Percentiles rank a stretch among this genome's conserved stretches.
Conservation (phyloP, 306 rosid genomes). For the Gastrolobium bilobum region DNA sequence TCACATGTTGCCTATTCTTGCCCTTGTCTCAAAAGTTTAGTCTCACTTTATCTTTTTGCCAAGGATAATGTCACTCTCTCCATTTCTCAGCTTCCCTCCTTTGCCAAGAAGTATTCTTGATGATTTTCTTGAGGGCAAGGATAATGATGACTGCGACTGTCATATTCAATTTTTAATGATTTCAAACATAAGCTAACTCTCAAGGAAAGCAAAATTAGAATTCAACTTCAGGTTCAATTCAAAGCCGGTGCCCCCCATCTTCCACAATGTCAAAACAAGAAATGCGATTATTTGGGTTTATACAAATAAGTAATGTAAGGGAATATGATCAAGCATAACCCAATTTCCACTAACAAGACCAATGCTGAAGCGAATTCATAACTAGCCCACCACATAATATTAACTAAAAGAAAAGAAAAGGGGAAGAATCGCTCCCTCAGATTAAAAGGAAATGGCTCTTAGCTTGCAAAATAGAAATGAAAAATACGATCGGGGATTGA, state of each 20-base stretch:
- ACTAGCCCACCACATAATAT: neutral
- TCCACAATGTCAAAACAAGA: neutral
- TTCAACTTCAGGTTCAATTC: slow-evolving; percentile 4
- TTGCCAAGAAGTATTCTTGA: neutral
- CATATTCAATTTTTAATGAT: neutral
- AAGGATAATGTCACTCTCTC: slow-evolving; percentile 12
- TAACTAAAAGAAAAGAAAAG: neutral
- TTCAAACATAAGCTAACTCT: neutral
- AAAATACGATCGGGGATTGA: slow-evolving; percentile 1
- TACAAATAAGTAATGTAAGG: too few species aligned
- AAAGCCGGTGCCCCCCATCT: slow-evolving; percentile 11
- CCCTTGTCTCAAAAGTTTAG: neutral
- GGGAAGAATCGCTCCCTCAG: neutral
- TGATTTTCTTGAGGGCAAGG: neutral
- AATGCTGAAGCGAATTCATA: neutral
- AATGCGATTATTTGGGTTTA: slow-evolving; percentile 8
- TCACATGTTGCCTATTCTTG: slow-evolving; percentile 1
- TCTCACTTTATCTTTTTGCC: neutral
- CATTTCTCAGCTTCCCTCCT: neutral
- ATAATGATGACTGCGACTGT: neutral
- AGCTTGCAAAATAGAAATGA: neutral
- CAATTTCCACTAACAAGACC: neutral
- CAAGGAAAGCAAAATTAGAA: neutral
- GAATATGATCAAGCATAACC: neutral
- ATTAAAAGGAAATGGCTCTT: neutral